Percentiles rank a stretch among this genome's conserved stretches.
phyloP scores from a whole-genome alignment of 306 rosid species.

The Cyamopsis tetragonoloba region DNA sequence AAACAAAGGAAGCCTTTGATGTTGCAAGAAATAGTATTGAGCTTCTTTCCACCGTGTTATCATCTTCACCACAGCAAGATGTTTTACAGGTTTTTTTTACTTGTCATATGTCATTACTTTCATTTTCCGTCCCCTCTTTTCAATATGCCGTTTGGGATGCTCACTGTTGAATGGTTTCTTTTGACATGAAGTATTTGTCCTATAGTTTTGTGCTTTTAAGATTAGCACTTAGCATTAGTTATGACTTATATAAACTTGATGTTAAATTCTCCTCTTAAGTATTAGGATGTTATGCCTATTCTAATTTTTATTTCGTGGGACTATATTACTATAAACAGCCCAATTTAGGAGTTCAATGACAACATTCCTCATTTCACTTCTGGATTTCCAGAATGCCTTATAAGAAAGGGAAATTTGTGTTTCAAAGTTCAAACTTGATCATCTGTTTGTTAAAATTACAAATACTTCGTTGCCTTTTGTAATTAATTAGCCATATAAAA shows the following conservation, averaged over 20 bases:
- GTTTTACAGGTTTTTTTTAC: conserved; percentile 53
- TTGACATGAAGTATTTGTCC: neutral
- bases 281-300: neutral
- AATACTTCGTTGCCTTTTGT: neutral
- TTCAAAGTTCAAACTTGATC: neutral
- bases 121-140: too few relatives aligned
- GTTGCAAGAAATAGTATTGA: conserved; percentile 95
- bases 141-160: neutral
- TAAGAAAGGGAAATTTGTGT: neutral
- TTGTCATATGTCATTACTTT: conserved; percentile 1
- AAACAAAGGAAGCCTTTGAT: conserved; percentile 88
- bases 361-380: conserved; percentile 1
- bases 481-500: neutral
- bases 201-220: neutral
- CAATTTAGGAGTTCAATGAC: neutral
- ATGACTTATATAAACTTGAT: neutral
- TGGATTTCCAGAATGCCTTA: neutral
- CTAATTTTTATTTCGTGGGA: conserved; percentile 6
- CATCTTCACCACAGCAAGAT: conserved; percentile 93
- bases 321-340: neutral
- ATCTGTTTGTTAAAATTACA: neutral
- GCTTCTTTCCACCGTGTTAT: conserved; percentile 80
- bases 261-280: neutral
- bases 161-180: neutral
- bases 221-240: neutral